Percentiles rank a stretch among this genome's conserved stretches.
Evolutionary conservation across 768 basidiomycete species (phyloP).

Genomic region (Artomyces pyxidatus): DNA sequence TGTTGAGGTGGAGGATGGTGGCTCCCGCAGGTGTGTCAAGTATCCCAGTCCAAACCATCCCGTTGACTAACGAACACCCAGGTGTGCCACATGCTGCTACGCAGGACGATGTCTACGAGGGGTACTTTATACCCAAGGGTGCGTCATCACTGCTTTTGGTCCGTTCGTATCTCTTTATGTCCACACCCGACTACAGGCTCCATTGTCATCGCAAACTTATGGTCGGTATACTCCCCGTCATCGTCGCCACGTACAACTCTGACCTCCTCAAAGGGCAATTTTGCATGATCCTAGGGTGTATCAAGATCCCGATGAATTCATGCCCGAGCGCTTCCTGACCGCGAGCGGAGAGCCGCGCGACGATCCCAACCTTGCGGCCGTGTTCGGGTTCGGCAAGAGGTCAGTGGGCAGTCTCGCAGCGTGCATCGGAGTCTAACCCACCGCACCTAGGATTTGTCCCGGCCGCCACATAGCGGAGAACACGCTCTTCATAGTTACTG

Average conservation of each 20-base stretch:
- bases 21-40: conserved; percentile 46
- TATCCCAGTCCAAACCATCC: too few relatives aligned
- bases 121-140: conserved; percentile 54
- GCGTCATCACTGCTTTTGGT: too few relatives aligned
- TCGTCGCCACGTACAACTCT: neutral
- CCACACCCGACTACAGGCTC: too few relatives aligned
- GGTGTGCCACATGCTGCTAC: conserved; percentile 58
- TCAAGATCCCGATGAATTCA: conserved; percentile 36
- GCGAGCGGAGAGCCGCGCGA: neutral
- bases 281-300: conserved; percentile 38
- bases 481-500: conserved; percentile 21
- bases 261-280: conserved; percentile 31
- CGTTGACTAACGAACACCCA: conserved; percentile 15
- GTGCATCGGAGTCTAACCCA: neutral
- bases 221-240: conserved; percentile 32
- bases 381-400: conserved; percentile 11
- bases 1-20: conserved; percentile 47
- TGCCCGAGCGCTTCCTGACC: conserved; percentile 38
- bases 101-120: conserved; percentile 58
- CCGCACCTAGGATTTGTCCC: conserved; percentile 20
- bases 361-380: neutral
- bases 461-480: conserved; percentile 23
- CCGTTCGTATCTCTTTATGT: too few relatives aligned
- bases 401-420: neutral
- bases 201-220: conserved; percentile 56